A percentile compares a stretch with the other conserved stretches of the same genome.
phyloP scores from a whole-genome alignment of 1,139 yeast species.

The Debaryomyces robertsiae region DNA sequence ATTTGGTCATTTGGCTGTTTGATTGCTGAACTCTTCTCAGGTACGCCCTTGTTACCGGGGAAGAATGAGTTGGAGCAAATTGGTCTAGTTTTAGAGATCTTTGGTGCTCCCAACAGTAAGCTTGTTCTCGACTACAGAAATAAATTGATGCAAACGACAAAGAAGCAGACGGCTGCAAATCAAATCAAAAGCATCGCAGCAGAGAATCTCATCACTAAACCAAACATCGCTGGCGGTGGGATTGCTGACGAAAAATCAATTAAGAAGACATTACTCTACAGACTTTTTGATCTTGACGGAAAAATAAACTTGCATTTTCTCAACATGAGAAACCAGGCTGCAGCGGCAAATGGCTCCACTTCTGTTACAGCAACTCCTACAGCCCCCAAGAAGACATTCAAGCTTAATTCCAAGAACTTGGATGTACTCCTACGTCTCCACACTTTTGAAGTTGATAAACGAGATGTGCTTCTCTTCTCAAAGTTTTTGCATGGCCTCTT shows the following conservation, averaged over 20 bases:
- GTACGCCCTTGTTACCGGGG: conserved; percentile 71
- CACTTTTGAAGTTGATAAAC: conserved; percentile 27
- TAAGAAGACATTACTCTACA: conserved; percentile 36
- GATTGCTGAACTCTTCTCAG: conserved; percentile 64
- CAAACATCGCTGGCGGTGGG: conserved; percentile 13
- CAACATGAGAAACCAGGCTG: conserved; percentile 25
- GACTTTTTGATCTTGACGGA: conserved; percentile 45
- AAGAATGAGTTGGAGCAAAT: conserved; percentile 69
- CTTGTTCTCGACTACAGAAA: conserved; percentile 29
- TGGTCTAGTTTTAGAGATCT: conserved; percentile 56
- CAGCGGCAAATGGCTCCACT: conserved; percentile 15
- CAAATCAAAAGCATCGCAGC: conserved; percentile 13
- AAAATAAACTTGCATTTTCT: conserved; percentile 34
- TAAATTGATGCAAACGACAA: conserved; percentile 21
- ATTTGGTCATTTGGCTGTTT: conserved; percentile 82
- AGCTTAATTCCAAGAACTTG: conserved; percentile 34
- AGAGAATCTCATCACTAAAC: conserved; percentile 10
- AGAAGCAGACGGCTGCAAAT: conserved; percentile 19
- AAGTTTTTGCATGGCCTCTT: conserved; percentile 44
- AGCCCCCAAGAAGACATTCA: conserved; percentile 26
- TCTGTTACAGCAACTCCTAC: conserved; percentile 16
- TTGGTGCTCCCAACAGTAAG: conserved; percentile 60
- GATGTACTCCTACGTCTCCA: conserved; percentile 48
- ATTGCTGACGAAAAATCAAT: conserved; percentile 28
- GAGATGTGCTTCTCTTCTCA: conserved; percentile 20